Evolutionary conservation across 768 basidiomycete species (phyloP).

Genomic region (Boletus tylopilopsis): DNA sequence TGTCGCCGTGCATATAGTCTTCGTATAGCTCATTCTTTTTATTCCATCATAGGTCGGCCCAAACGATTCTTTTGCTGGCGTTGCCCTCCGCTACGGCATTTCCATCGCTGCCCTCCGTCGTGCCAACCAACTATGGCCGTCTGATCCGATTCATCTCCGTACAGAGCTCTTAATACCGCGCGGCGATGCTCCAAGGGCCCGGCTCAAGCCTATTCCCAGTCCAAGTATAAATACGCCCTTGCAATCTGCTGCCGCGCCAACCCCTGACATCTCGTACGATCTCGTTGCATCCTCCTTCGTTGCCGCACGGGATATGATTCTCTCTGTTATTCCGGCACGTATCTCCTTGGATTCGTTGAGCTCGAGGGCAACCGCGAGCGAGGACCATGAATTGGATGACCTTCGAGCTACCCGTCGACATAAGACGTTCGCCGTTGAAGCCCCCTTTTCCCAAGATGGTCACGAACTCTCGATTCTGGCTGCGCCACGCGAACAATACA

Average conservation of each 20-base stretch:
- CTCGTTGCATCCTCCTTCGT: slow-evolving; percentile 16
- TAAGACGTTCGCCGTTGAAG: neutral
- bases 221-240: neutral
- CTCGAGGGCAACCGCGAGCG: slow-evolving; percentile 25
- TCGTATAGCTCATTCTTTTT: neutral
- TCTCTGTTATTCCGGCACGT: slow-evolving; percentile 26
- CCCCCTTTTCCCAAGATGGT: slow-evolving; percentile 1
- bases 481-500: neutral
- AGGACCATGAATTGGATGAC: slow-evolving; percentile 28
- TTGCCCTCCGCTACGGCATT: slow-evolving; percentile 88
- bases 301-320: slow-evolving; percentile 18
- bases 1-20: neutral
- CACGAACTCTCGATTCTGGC: slow-evolving; percentile 17
- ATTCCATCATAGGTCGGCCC: slow-evolving; percentile 50
- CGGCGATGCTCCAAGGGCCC: slow-evolving; percentile 4
- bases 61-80: slow-evolving; percentile 79
- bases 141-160: slow-evolving; percentile 88
- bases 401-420: slow-evolving; percentile 1
- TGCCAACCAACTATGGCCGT: slow-evolving; percentile 91
- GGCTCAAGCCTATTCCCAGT: slow-evolving; percentile 1
- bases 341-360: slow-evolving; percentile 29
- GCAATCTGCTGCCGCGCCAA: neutral
- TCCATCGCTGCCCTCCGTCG: slow-evolving; percentile 77
- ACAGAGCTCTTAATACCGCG: slow-evolving; percentile 74
- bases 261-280: slow-evolving; percentile 4